Evolutionary conservation across 108 stramenopile genomes (phyloP).

Genomic region (Nitzschia sp.): DNA sequence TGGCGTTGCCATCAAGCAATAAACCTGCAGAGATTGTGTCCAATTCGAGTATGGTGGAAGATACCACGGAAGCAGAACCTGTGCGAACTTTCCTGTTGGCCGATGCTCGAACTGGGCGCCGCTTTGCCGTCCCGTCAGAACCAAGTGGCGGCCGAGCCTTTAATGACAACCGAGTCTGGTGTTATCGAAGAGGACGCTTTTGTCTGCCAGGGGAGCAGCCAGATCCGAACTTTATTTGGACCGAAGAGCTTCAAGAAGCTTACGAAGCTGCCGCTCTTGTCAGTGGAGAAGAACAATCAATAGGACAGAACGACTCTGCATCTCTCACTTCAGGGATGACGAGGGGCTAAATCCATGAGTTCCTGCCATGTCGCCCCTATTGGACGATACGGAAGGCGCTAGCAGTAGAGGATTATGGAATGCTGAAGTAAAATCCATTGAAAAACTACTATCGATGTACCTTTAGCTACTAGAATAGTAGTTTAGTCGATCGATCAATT

Average conservation of each 20-base stretch:
- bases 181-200: conserved; percentile 84
- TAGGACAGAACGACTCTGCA: neutral
- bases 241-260: conserved; percentile 71
- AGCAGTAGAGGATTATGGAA: conserved; percentile 2
- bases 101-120: conserved; percentile 71
- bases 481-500: no score
- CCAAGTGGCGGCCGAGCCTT: conserved; percentile 82
- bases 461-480: no score
- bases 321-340: conserved; percentile 4
- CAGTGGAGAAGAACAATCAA: conserved; percentile 24
- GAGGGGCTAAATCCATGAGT: neutral
- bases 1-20: conserved; percentile 38
- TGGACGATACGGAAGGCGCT: neutral
- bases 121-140: conserved; percentile 82
- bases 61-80: conserved; percentile 21
- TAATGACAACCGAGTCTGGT: conserved; percentile 83
- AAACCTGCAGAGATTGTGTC: conserved; percentile 21
- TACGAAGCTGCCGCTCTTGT: conserved; percentile 66
- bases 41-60: conserved; percentile 42
- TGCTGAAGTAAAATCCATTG: conserved; percentile 1
- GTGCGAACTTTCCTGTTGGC: conserved; percentile 83
- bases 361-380: neutral
- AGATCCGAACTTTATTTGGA: conserved; percentile 84
- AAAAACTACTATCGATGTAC: neutral
- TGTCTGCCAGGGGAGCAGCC: conserved; percentile 74